Evolutionary conservation across 2,329 filamentous ascomycete species (phyloP).

Genomic region (Claviceps sp.): DNA sequence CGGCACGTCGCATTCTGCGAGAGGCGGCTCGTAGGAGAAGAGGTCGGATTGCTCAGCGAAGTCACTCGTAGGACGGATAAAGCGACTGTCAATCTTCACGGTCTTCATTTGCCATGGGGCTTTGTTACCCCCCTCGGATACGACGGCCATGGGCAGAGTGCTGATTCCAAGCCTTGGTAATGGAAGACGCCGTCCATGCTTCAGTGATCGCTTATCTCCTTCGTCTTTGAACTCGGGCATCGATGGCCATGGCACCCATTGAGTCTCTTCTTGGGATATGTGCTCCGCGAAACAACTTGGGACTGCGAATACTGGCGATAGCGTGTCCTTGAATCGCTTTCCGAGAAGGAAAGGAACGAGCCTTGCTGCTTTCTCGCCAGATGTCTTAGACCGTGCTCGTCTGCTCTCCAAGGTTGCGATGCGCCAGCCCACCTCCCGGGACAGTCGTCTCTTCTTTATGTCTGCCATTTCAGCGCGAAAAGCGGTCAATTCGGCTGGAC

Average conservation of each 20-base stretch:
- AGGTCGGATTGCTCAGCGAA: not conserved
- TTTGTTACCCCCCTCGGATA: constrained; percentile 11
- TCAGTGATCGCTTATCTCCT: constrained; percentile 16
- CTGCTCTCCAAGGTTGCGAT: constrained; percentile 10
- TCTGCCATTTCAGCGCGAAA: constrained; percentile 19
- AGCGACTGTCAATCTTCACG: constrained; percentile 11
- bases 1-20: constrained; percentile 6
- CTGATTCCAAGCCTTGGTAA: constrained; percentile 16
- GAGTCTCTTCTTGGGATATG: constrained; percentile 5
- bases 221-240: constrained; percentile 23
- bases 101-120: constrained; percentile 16
- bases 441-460: constrained; percentile 12
- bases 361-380: not conserved
- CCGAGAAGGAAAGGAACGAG: constrained; percentile 14
- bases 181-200: constrained; percentile 18
- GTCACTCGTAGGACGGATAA: constrained; percentile 6
- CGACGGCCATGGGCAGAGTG: constrained; percentile 4
- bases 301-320: constrained; percentile 21
- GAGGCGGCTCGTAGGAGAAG: not conserved
- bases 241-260: constrained; percentile 20
- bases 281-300: constrained; percentile 20
- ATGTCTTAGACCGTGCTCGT: constrained; percentile 3
- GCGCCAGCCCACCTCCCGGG: constrained; percentile 12
- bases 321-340: constrained; percentile 14
- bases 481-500: constrained; percentile 19